phyloP scores from a whole-genome alignment of 257 asterid genomes.

The Galeopsis tetrahit region DNA sequence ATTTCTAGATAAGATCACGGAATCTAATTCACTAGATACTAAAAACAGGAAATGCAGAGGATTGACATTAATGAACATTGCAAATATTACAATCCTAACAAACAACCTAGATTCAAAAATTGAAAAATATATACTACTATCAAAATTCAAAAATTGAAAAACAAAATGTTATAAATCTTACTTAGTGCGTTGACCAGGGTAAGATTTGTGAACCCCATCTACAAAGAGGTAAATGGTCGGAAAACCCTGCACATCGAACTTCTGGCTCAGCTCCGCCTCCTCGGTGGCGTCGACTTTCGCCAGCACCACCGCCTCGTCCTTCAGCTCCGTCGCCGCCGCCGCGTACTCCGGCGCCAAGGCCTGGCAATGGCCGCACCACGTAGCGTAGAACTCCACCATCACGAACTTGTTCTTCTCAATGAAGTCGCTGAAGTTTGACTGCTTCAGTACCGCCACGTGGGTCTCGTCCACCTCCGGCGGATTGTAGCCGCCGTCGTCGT shows the following conservation, averaged over 20 bases:
- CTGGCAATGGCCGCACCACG: slow-evolving; percentile 94
- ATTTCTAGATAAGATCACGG: not conserved
- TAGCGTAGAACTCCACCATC: slow-evolving; percentile 93
- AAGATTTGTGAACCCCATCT: slow-evolving; percentile 76
- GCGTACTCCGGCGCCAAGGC: slow-evolving; percentile 88
- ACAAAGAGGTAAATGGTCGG: slow-evolving; percentile 80
- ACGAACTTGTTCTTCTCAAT: slow-evolving; percentile 64
- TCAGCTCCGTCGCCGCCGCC: slow-evolving; percentile 80
- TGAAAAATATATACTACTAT: too few species aligned
- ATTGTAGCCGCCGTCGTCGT: slow-evolving; percentile 49
- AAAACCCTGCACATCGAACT: slow-evolving; percentile 78
- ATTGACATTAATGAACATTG: not conserved
- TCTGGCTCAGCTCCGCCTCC: slow-evolving; percentile 77
- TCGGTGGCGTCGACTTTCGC: slow-evolving; percentile 84
- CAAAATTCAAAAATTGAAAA: not conserved
- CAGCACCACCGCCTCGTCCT: slow-evolving; percentile 65
- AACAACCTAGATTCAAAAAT: not conserved
- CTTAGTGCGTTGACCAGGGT: slow-evolving; percentile 78
- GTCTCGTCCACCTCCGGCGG: slow-evolving; percentile 68
- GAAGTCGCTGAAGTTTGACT: slow-evolving; percentile 69
- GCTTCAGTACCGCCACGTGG: slow-evolving; percentile 70
- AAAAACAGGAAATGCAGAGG: not conserved
- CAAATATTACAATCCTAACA: not conserved
- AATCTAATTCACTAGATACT: not conserved
- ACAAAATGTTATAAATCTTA: slow-evolving; percentile 37